Base-by-base conservation (phyloP, 768 basidiomycete genomes). In the Rhodotorula toruloides region DNA sequence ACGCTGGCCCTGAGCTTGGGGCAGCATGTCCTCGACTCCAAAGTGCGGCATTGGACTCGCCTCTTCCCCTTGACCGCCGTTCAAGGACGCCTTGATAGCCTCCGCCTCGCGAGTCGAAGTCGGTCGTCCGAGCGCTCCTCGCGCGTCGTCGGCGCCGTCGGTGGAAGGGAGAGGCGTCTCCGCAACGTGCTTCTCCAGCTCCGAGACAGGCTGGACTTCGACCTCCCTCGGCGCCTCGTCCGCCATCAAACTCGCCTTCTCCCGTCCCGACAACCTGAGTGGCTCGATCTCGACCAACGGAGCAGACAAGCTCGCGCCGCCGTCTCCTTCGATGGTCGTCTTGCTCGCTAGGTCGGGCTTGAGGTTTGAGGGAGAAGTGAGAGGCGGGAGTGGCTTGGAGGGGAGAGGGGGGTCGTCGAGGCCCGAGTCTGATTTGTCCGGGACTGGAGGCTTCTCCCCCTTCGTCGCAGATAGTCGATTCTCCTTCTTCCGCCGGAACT, bases 281-380 rank as follows among this genome's bases (percentile, higher is more conserved):
- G 42, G 29, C 17, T 49, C 46, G 36, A 70, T 49, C 21, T 70
- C 56, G 10, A 21, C 60, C 47, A 70, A 19, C 7, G 68, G 68
- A 12, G 55, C 56, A 2, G 61, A 62, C 9, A 70, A 42, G 11
- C 52, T 40, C 2, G 68, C 68, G 19, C 68, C 68, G 34, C 68
- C 68, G 29, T 32, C 47, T 21, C 64, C 64, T 36, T 39, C 60
- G 52, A 70, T 31, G 19, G 60, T 21, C 9, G 68, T 65, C 12
- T 44, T 32, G 25, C 13, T n/a, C 14, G 52, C 40, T 4, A 52
- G 19, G 22, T 29, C 52, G 17, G 17, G 40, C 7, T 10, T 19
- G 5, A 9, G n/a, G n/a, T n/a, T n/a, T n/a, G n/a, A n/a, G n/a
- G n/a, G n/a, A n/a, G n/a, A n/a, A n/a, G n/a, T n/a, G n/a, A n/a